Base-by-base conservation (phyloP, 305 asterid species). In the Solanum hybrid region DNA sequence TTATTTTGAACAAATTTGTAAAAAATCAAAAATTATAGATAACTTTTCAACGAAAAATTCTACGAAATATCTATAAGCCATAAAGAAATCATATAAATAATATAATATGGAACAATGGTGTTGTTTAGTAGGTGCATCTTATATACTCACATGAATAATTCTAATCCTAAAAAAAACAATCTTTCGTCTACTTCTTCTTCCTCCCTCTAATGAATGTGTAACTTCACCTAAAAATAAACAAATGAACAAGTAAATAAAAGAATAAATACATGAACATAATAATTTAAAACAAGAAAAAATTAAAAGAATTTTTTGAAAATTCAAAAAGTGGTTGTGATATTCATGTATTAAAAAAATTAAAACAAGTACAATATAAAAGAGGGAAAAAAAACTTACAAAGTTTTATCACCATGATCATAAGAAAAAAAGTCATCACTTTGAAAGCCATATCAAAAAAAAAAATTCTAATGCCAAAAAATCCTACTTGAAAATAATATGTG, bases 381-480 rank as follows among this genome's bases (percentile, higher is more conserved):
- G 42, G 42, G 0, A 10, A 31, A 85, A 24, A 46, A 31, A n/a
- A 32, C 76, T 31, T 85, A 85, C 88, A 85, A 56, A 56, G 46
- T 85, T 22, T 26, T 2, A 32, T 56, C 88, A 56, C 76, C 31
- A 32, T 20, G 46, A 85, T 31, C 13, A 60, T 31, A 31, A 56
- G 76, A 56, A 85, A 26, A 85, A 56, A 85, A 32, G 76, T 85
- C 32, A 56, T 32, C 76, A 56, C 51, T 85, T 85, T 85, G 46
- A 22, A 85, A 32, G 31, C 8, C 88, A 85, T 56, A 85, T 56
- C 46, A 29, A 85, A 56, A 56, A 31, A 31, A 31, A 31, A 31
- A 31, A 2, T 64, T 85, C 46, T 56, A 56, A 56, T 22, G 40
- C 16, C 6, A 31, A n/a, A 42, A 51, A 20, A 31, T 10, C 1